These are phyloP conservation scores for Bryum argenteum DNA, from an alignment of 225 moss, liverwort and hornwort genomes.

Conservation along the genomic window DNA sequence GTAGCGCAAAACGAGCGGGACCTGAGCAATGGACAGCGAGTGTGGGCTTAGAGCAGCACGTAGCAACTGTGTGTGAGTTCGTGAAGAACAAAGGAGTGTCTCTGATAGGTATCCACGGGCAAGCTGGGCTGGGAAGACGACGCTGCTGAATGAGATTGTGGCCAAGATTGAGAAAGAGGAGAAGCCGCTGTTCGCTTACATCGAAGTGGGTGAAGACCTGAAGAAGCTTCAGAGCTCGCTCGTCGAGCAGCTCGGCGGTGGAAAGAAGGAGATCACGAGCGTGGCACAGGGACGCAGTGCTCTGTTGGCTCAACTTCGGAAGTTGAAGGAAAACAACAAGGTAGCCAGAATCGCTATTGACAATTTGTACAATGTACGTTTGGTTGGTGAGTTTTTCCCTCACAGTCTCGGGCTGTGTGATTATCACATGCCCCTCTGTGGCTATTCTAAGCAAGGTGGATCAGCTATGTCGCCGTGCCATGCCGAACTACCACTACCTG, in stretches of 20 bases:
- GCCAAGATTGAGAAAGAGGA: constrained; percentile 76
- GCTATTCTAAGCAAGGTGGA: constrained; percentile 82
- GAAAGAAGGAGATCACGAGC: constrained; percentile 84
- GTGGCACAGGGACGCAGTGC: constrained; percentile 89
- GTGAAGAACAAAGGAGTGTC: constrained; percentile 73
- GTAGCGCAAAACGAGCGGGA: constrained; percentile 54
- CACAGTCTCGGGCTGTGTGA: constrained; percentile 78
- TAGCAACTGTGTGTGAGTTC: constrained; percentile 69
- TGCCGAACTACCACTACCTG: constrained; percentile 75
- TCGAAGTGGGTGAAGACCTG: constrained; percentile 88
- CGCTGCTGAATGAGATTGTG: constrained; percentile 82
- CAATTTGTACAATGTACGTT: constrained; percentile 80
- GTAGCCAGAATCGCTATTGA: constrained; percentile 87
- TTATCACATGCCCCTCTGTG: constrained; percentile 87
- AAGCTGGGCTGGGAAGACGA: constrained; percentile 95
- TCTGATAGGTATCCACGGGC: constrained; percentile 79
- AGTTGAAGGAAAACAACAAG: constrained; percentile 87
- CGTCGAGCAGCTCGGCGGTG: constrained; percentile 89
- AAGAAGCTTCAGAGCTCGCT: constrained; percentile 83
- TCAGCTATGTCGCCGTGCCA: constrained; percentile 80
- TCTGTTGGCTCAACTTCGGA: constrained; percentile 78
- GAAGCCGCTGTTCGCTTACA: constrained; percentile 80
- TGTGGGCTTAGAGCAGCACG: constrained; percentile 82
- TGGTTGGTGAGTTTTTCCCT: constrained; percentile 90
- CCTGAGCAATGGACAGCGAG: constrained; percentile 65